phyloP scores from a whole-genome alignment of 2,329 filamentous ascomycete genomes.

The Aspergillus novoparasiticus region DNA sequence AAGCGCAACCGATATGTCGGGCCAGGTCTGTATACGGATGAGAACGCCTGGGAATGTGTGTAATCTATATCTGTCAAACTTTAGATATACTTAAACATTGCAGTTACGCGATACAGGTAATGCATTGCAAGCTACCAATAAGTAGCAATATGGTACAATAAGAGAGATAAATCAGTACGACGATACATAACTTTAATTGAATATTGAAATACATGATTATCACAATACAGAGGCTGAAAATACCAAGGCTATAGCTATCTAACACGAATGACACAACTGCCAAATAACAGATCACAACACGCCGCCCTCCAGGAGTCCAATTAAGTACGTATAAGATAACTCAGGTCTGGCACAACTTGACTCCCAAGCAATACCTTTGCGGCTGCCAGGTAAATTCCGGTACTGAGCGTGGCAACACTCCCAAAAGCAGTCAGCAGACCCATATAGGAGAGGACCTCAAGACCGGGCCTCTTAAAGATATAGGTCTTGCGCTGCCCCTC shows the following conservation, averaged over 20 bases:
- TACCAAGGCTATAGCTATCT: too few relatives aligned
- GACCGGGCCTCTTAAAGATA: not conserved
- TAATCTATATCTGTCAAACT: not conserved
- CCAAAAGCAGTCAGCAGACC: not conserved
- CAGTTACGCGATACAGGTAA: accelerated
- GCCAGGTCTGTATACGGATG: not conserved
- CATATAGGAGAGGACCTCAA: not conserved
- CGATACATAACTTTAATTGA: too few relatives aligned
- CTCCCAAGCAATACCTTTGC: not conserved
- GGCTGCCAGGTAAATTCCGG: not conserved
- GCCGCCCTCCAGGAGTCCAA: accelerated
- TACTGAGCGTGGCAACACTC: not conserved
- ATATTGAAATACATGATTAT: too few relatives aligned
- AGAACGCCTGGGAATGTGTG: not conserved
- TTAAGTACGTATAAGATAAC: not conserved
- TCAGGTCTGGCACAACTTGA: not conserved
- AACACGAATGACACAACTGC: too few relatives aligned
- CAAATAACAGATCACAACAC: not conserved
- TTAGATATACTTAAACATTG: not conserved
- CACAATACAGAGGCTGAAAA: accelerated
- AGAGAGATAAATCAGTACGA: too few relatives aligned
- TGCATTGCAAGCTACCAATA: too few relatives aligned
- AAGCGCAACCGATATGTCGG: not conserved
- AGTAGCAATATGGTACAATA: too few relatives aligned
- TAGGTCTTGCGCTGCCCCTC: not conserved